A percentile compares a stretch with the other conserved stretches of the same genome.
phyloP scores from a whole-genome alignment of 805 yeast genomes.

The Hanseniaspora occidentalis region DNA sequence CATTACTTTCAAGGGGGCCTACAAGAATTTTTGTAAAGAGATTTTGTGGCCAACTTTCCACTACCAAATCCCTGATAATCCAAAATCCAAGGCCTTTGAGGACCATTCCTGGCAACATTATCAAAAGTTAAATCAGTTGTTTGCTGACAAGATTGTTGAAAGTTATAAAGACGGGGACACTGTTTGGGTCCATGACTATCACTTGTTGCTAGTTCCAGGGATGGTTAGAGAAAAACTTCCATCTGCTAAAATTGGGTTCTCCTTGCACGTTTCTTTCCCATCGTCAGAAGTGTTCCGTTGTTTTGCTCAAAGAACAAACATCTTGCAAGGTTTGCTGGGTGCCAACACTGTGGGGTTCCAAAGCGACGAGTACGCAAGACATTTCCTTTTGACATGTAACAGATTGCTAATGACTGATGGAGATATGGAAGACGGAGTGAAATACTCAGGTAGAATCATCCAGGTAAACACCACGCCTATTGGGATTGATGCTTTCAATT shows the following conservation, averaged over 20 bases:
- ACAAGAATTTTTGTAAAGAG: slow-evolving; percentile 83
- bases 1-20: slow-evolving; percentile 77
- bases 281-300: slow-evolving; percentile 92
- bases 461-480: slow-evolving; percentile 52
- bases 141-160: slow-evolving; percentile 65
- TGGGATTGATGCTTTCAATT: slow-evolving; percentile 61
- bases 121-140: slow-evolving; percentile 55
- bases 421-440: slow-evolving; percentile 43
- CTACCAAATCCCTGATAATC: slow-evolving; percentile 91
- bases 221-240: slow-evolving; percentile 72
- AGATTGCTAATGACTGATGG: slow-evolving; percentile 75
- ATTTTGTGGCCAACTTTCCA: slow-evolving; percentile 92
- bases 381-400: slow-evolving; percentile 83
- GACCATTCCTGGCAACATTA: slow-evolving; percentile 91
- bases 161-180: slow-evolving; percentile 63
- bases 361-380: slow-evolving; percentile 85
- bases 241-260: slow-evolving; percentile 78
- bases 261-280: slow-evolving; percentile 89
- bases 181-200: slow-evolving; percentile 93
- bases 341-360: slow-evolving; percentile 85
- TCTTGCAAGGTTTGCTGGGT: slow-evolving; percentile 76
- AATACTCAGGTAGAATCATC: slow-evolving; percentile 45
- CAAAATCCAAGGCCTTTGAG: slow-evolving; percentile 87
- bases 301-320: slow-evolving; percentile 69
- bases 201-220: slow-evolving; percentile 71